These are phyloP conservation scores for Mortierella antarctica DNA, from an alignment of 192 early-diverging fungal species.

Conservation along the genomic window DNA sequence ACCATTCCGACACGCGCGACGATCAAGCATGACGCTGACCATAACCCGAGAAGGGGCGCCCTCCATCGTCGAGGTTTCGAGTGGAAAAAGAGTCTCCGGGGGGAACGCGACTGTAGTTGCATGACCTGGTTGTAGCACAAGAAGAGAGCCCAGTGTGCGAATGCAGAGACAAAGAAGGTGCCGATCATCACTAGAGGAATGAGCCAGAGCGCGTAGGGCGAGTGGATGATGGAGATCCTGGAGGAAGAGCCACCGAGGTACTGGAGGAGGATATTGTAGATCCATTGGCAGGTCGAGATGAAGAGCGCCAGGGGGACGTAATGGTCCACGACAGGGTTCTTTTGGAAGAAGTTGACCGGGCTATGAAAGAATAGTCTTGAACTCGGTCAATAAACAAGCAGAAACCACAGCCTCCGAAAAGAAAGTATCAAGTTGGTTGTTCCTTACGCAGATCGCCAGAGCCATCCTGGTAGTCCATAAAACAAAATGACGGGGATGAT, in stretches of 20 bases:
- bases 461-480: conserved; percentile 46
- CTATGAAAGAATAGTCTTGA: conserved; percentile 1
- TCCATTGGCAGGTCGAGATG: conserved; percentile 53
- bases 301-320: conserved; percentile 49
- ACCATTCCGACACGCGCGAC: conserved; percentile 23
- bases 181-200: conserved; percentile 46
- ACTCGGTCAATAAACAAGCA: background rate
- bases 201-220: conserved; percentile 39
- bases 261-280: conserved; percentile 45
- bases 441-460: conserved; percentile 51
- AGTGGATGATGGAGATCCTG: conserved; percentile 23
- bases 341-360: conserved; percentile 53
- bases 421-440: background rate
- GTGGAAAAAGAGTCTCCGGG: background rate
- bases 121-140: conserved; percentile 51
- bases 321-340: conserved; percentile 50
- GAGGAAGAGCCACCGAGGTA: conserved; percentile 40
- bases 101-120: conserved; percentile 6
- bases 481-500: conserved; percentile 41
- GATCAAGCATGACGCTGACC: conserved; percentile 35
- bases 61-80: conserved; percentile 24
- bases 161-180: conserved; percentile 42
- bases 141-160: conserved; percentile 47
- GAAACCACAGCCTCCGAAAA: background rate
- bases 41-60: conserved; percentile 38